A percentile compares a stretch with the other conserved stretches of the same genome.
phyloP scores from a whole-genome alignment of 768 basidiomycete genomes.

The Brasilioporus rufonigricans region DNA sequence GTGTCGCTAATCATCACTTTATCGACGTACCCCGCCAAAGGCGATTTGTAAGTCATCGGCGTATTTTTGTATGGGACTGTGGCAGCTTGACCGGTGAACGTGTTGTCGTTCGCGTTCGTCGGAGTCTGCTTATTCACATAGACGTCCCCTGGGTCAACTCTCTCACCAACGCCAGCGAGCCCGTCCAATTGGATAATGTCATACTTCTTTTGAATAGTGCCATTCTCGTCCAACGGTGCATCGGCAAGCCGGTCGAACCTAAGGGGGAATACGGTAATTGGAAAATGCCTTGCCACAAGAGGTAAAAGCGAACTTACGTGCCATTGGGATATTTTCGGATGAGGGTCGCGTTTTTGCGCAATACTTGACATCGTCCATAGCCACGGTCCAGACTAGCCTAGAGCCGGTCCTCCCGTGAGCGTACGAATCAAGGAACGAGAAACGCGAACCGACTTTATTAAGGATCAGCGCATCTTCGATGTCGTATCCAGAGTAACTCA shows the following conservation, averaged over 20 bases:
- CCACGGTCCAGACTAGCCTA: slow-evolving; percentile 96
- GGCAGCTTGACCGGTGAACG: slow-evolving; percentile 79
- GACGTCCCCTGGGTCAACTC: slow-evolving; percentile 88
- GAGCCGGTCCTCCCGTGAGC: slow-evolving; percentile 3
- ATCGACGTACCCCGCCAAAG: slow-evolving; percentile 92
- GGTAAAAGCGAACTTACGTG: slow-evolving; percentile 59
- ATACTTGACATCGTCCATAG: slow-evolving; percentile 95
- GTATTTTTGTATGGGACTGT: slow-evolving; percentile 88
- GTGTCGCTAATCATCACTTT: slow-evolving; percentile 98
- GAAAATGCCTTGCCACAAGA: slow-evolving; percentile 8
- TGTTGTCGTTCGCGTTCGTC: slow-evolving; percentile 89
- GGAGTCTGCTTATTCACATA: slow-evolving; percentile 98
- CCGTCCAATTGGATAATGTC: slow-evolving; percentile 92
- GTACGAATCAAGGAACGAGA: slow-evolving; percentile 2
- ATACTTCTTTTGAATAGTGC: slow-evolving; percentile 77
- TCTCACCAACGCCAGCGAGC: slow-evolving; percentile 91
- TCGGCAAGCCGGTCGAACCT: slow-evolving; percentile 95
- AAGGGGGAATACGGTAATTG: slow-evolving; percentile 1
- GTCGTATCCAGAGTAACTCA: slow-evolving; percentile 99
- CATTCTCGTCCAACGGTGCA: slow-evolving; percentile 82
- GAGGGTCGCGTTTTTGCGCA: slow-evolving; percentile 92
- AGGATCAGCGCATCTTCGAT: slow-evolving; percentile 98
- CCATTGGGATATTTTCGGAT: slow-evolving; percentile 97
- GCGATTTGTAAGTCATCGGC: slow-evolving; percentile 91
- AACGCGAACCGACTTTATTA: slow-evolving; percentile 64